phyloP scores from a whole-genome alignment of 2,329 filamentous ascomycete genomes.

The Cladosporium sp. region DNA sequence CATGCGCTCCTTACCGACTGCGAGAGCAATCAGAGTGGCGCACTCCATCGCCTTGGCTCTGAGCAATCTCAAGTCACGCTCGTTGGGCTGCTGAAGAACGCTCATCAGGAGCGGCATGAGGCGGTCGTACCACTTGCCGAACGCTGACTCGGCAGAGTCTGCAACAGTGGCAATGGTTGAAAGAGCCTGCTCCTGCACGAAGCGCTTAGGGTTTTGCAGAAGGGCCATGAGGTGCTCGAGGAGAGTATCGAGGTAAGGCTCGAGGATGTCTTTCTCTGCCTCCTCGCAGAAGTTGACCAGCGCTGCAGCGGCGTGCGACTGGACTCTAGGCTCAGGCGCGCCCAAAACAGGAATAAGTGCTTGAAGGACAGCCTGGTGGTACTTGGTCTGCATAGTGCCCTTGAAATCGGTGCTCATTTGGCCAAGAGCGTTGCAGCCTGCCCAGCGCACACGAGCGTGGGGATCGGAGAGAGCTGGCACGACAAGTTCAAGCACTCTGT shows the following conservation, averaged over 20 bases:
- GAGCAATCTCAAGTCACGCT: conserved; percentile 87
- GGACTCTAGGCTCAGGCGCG: conserved; percentile 87
- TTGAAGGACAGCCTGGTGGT: conserved; percentile 81
- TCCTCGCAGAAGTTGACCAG: conserved; percentile 99
- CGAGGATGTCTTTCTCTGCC: conserved; percentile 85
- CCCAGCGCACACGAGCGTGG: conserved; percentile 93
- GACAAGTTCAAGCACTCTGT: conserved; percentile 92
- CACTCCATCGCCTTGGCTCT: conserved; percentile 99
- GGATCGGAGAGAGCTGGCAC: conserved; percentile 85
- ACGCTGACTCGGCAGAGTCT: conserved; percentile 94
- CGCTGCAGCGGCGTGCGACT: conserved; percentile 95
- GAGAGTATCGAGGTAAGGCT: conserved; percentile 89
- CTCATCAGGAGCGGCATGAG: conserved; percentile 94
- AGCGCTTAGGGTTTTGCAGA: conserved; percentile 87
- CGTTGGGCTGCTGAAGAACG: conserved; percentile 84
- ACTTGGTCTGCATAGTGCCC: conserved; percentile 95
- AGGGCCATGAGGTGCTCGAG: conserved; percentile 83
- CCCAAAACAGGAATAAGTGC: conserved; percentile 91
- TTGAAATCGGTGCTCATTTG: conserved; percentile 99
- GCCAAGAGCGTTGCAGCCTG: conserved; percentile 95
- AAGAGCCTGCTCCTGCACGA: conserved; percentile 94
- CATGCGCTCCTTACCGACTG: conserved; percentile 90
- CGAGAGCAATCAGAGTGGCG: conserved; percentile 90
- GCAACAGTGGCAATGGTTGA: conserved; percentile 98
- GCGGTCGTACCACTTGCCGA: conserved; percentile 91